Evolutionary conservation across 768 basidiomycete species (phyloP).

Genomic region (Lepiota brunneoincarnata): DNA sequence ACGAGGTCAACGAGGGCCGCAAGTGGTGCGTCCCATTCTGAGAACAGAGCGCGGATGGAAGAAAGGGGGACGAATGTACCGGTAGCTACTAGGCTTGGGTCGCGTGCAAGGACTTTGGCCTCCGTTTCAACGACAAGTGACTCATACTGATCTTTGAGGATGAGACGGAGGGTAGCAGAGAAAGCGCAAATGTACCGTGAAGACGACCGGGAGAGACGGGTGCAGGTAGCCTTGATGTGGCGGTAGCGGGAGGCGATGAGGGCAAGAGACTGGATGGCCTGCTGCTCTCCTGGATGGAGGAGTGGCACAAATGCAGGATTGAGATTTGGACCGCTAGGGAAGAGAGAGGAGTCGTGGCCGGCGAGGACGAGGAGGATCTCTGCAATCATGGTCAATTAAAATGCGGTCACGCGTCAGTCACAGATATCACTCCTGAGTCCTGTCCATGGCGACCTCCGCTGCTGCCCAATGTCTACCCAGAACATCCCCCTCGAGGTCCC

Average conservation of each 20-base stretch:
- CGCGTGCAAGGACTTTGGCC: constrained; percentile 71
- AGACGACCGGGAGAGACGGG: constrained; percentile 47
- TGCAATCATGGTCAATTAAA: constrained; percentile 63
- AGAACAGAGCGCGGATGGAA: constrained; percentile 77
- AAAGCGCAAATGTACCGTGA: constrained; percentile 82
- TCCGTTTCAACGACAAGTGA: constrained; percentile 77
- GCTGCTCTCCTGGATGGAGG: constrained; percentile 86
- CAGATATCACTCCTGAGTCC: constrained; percentile 9
- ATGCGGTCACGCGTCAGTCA: constrained; percentile 10
- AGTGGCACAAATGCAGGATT: constrained; percentile 66
- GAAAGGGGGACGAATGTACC: constrained; percentile 86
- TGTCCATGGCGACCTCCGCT: constrained; percentile 11
- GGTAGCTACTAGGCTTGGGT: constrained; percentile 73
- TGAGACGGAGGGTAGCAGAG: constrained; percentile 67
- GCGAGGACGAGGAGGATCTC: constrained; percentile 85
- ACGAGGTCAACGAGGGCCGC: constrained; percentile 66
- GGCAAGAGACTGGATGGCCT: constrained; percentile 79
- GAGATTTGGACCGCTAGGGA: constrained; percentile 55
- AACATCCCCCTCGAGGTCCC: constrained; percentile 14
- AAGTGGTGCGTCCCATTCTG: constrained; percentile 87
- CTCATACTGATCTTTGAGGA: constrained; percentile 81
- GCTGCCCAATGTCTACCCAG: constrained; percentile 15
- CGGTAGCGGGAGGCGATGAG: constrained; percentile 74
- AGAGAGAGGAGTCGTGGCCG: constrained; percentile 85
- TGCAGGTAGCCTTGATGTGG: constrained; percentile 60